phyloP scores from a whole-genome alignment of 208 protist species.

The Acanthamoeba polyphaga region DNA sequence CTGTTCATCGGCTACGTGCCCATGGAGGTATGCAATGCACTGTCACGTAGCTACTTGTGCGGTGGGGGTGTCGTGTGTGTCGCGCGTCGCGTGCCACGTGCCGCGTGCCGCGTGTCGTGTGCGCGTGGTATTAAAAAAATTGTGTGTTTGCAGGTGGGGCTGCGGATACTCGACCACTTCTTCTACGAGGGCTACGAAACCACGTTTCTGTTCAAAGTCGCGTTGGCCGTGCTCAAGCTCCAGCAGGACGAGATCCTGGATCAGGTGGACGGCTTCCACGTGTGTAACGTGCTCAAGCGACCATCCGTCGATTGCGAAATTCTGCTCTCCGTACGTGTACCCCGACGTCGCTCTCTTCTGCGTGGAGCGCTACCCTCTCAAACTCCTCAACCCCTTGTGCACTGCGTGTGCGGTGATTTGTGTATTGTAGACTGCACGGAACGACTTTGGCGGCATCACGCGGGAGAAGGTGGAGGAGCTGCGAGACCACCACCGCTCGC shows the following conservation, averaged over 20 bases:
- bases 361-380: neutral
- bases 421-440: neutral
- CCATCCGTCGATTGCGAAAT: slow-evolving; percentile 23
- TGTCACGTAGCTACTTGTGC: neutral
- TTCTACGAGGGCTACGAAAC: slow-evolving; percentile 85
- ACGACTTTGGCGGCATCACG: slow-evolving; percentile 56
- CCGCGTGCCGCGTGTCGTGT: neutral
- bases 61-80: slow-evolving; percentile 54
- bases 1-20: slow-evolving; percentile 86
- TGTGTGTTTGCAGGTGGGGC: slow-evolving; percentile 73
- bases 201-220: slow-evolving; percentile 86
- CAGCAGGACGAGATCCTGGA: slow-evolving; percentile 80
- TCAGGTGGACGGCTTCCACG: slow-evolving; percentile 23
- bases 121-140: neutral
- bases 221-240: slow-evolving; percentile 79
- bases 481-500: slow-evolving; percentile 21
- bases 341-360: neutral
- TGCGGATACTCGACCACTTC: slow-evolving; percentile 87
- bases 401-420: neutral
- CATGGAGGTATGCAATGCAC: slow-evolving; percentile 36
- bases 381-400: neutral
- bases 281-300: slow-evolving; percentile 27
- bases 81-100: neutral
- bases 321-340: slow-evolving; percentile 25
- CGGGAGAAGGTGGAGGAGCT: slow-evolving; percentile 58